These are phyloP conservation scores for Raddia distichophylla DNA, from an alignment of 176 grass and related monocot species.

Conservation along the genomic window DNA sequence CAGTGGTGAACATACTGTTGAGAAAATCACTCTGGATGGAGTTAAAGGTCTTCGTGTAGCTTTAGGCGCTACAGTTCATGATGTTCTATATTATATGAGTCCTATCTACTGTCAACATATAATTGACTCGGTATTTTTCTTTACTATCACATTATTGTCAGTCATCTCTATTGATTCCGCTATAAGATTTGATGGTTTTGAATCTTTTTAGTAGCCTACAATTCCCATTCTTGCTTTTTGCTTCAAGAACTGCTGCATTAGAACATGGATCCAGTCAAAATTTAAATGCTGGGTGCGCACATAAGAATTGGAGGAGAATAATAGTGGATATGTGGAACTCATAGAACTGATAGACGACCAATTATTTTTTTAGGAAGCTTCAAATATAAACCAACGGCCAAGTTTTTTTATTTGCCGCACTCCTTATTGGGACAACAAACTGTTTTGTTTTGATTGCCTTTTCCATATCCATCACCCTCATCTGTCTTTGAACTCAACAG, in stretches of 20 bases:
- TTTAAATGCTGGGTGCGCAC: neutral
- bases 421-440: neutral
- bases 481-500: conserved; percentile 7
- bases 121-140: conserved; percentile 89
- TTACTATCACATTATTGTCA: conserved; percentile 9
- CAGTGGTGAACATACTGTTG: conserved; percentile 84
- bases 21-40: conserved; percentile 93
- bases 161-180: conserved; percentile 13
- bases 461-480: neutral
- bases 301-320: neutral
- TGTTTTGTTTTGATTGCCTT: neutral
- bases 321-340: neutral
- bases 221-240: conserved; percentile 8
- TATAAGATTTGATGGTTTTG: conserved; percentile 24
- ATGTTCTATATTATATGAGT: conserved; percentile 99
- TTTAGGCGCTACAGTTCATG: conserved; percentile 90
- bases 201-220: conserved; percentile 12
- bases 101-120: conserved; percentile 98
- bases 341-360: neutral
- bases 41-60: conserved; percentile 89
- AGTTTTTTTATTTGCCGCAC: neutral
- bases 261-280: conserved; percentile 14
- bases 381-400: conserved; percentile 18
- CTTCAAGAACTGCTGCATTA: conserved; percentile 12
- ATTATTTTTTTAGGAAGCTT: conserved; percentile 24